phyloP scores from a whole-genome alignment of 2,329 filamentous ascomycete genomes.

The Fusarium tupiense region DNA sequence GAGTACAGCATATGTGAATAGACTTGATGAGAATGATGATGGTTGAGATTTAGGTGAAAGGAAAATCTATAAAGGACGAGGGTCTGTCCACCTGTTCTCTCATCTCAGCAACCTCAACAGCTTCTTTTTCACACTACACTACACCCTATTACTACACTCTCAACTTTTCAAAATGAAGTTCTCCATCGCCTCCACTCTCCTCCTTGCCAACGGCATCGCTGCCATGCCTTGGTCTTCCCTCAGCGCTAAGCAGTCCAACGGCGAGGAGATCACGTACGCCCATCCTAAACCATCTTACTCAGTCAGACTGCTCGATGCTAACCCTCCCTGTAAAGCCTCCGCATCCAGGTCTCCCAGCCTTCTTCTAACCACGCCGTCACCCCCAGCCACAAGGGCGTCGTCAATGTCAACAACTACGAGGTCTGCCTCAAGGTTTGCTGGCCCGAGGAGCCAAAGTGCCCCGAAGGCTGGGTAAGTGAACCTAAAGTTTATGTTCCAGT shows the following conservation, averaged over 20 bases:
- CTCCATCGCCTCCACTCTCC: not conserved
- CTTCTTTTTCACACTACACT: not conserved
- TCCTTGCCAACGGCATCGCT: slow-evolving; percentile 16
- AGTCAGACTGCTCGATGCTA: rapidly evolving
- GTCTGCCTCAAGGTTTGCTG: slow-evolving; percentile 12
- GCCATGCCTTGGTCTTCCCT: slow-evolving; percentile 31
- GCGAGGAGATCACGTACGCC: slow-evolving; percentile 32
- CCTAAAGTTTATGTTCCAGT: too few species aligned
- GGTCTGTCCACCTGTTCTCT: rapidly evolving
- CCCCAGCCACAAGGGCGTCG: not conserved
- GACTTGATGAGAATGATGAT: rapidly evolving
- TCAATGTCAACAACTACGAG: not conserved
- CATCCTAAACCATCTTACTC: rapidly evolving
- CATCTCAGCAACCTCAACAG: too few species aligned
- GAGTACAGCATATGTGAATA: rapidly evolving
- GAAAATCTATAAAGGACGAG: not conserved
- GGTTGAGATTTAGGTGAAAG: too few species aligned
- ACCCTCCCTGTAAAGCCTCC: not conserved
- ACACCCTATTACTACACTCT: rapidly evolving
- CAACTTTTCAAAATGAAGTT: slow-evolving; percentile 12
- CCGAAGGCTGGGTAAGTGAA: slow-evolving; percentile 12
- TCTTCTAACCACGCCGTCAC: not conserved
- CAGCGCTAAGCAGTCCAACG: not conserved
- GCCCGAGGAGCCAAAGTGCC: not conserved
- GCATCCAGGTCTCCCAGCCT: slow-evolving; percentile 20